phyloP scores from a whole-genome alignment of 805 yeast species.

The Saturnispora diversa region DNA sequence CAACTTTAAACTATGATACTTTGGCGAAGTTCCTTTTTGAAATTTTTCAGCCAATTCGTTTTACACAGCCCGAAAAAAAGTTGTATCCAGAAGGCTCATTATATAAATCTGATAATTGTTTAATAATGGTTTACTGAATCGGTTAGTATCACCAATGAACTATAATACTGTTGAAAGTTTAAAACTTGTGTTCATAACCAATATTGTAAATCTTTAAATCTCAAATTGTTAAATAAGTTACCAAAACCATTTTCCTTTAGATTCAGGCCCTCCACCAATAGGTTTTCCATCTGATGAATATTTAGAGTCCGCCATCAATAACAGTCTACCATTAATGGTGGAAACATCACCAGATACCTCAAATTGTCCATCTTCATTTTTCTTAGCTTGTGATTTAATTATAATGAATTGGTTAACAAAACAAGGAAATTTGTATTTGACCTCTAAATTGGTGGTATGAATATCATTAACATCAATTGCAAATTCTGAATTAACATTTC shows the following conservation, averaged over 20 bases:
- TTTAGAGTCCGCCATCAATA: constrained; percentile 50
- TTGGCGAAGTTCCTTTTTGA: constrained; percentile 3
- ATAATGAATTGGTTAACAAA: constrained; percentile 70
- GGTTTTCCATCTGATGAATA: constrained; percentile 5
- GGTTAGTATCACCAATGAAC: too few relatives aligned
- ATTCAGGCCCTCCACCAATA: background rate
- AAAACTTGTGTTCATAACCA: too few relatives aligned
- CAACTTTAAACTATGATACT: background rate
- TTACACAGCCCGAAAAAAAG: background rate
- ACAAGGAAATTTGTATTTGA: constrained; percentile 63
- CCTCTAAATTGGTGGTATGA: constrained; percentile 39
- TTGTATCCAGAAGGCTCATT: background rate
- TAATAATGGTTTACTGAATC: too few relatives aligned
- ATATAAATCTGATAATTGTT: too few relatives aligned
- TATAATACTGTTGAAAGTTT: too few relatives aligned
- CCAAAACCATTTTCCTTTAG: constrained; percentile 13
- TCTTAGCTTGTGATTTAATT: constrained; percentile 42
- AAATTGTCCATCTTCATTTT: constrained; percentile 25
- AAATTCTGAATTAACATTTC: constrained; percentile 19
- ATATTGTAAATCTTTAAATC: too few relatives aligned
- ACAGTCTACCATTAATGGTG: constrained; percentile 41
- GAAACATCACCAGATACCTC: constrained; percentile 46
- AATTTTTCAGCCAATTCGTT: constrained; percentile 1
- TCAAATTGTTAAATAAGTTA: background rate
- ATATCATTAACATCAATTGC: constrained; percentile 23